A percentile compares a stretch with the other conserved stretches of the same genome.
These are phyloP conservation scores for Lophiostoma macrostomum DNA, from an alignment of 495 filamentous ascomycete species.

Conservation along the genomic window DNA sequence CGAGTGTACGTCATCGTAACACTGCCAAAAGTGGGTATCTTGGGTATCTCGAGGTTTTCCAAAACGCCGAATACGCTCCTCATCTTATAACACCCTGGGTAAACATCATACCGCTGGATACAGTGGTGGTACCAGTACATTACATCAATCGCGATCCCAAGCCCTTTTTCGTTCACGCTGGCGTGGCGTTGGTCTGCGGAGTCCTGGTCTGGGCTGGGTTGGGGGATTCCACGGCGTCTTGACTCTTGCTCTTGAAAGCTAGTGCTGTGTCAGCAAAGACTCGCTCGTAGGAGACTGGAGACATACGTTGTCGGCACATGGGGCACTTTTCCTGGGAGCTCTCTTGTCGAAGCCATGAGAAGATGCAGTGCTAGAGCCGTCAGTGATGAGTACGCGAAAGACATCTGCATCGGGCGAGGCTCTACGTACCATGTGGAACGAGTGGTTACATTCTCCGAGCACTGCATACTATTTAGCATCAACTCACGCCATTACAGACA, in stretches of 20 bases:
- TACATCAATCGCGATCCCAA: too few species aligned
- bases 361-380: constrained; percentile 80
- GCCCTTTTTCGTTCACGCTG: neutral
- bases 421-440: constrained; percentile 83
- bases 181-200: neutral
- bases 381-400: constrained; percentile 7
- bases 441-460: constrained; percentile 92
- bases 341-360: constrained; percentile 94
- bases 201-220: neutral
- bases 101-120: too few species aligned
- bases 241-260: constrained; percentile 70
- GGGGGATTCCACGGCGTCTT: constrained; percentile 24
- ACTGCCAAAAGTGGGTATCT: constrained; percentile 4
- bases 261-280: constrained; percentile 32
- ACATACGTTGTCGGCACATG: constrained; percentile 94
- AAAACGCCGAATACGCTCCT: constrained; percentile 6
- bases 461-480: constrained; percentile 53
- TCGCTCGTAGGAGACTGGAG: neutral
- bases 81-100: too few species aligned
- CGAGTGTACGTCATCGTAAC: too few species aligned
- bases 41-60: too few species aligned
- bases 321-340: constrained; percentile 91
- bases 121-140: too few species aligned
- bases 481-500: neutral
- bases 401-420: neutral